phyloP scores from a whole-genome alignment of 495 filamentous ascomycete species.

The Penicillium paxilli region DNA sequence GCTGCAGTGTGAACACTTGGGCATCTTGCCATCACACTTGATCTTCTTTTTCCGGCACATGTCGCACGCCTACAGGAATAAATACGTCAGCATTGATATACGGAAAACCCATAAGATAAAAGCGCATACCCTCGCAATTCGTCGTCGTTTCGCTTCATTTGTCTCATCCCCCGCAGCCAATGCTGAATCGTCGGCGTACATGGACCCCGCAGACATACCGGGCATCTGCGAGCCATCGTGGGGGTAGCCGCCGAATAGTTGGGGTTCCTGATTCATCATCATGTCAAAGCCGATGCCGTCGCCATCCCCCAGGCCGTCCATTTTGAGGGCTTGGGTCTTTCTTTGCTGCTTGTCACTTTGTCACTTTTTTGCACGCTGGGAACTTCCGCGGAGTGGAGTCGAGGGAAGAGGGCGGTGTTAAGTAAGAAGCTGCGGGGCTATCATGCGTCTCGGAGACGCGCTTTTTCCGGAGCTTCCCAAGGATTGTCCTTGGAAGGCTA shows the following conservation, averaged over 20 bases:
- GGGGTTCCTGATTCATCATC: constrained; percentile 62
- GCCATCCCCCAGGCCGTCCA: constrained; percentile 45
- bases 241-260: constrained; percentile 66
- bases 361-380: constrained; percentile 4
- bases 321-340: constrained; percentile 15
- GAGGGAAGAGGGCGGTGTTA: constrained; percentile 14
- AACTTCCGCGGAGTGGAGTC: constrained; percentile 26
- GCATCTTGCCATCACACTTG: constrained; percentile 96
- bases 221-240: constrained; percentile 62
- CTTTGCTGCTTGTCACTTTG: neutral
- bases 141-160: constrained; percentile 82
- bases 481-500: neutral
- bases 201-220: constrained; percentile 57
- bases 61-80: constrained; percentile 75
- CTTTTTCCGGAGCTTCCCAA: constrained; percentile 13
- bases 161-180: constrained; percentile 57
- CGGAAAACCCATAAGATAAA: neutral
- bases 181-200: constrained; percentile 58
- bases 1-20: constrained; percentile 91
- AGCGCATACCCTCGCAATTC: constrained; percentile 78
- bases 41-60: constrained; percentile 99
- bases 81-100: neutral
- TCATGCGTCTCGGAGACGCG: constrained; percentile 8
- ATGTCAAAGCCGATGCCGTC: constrained; percentile 45
- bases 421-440: constrained; percentile 23